Evolutionary conservation across 306 rosid genomes (phyloP).

Genomic region (Vicia villosa): DNA sequence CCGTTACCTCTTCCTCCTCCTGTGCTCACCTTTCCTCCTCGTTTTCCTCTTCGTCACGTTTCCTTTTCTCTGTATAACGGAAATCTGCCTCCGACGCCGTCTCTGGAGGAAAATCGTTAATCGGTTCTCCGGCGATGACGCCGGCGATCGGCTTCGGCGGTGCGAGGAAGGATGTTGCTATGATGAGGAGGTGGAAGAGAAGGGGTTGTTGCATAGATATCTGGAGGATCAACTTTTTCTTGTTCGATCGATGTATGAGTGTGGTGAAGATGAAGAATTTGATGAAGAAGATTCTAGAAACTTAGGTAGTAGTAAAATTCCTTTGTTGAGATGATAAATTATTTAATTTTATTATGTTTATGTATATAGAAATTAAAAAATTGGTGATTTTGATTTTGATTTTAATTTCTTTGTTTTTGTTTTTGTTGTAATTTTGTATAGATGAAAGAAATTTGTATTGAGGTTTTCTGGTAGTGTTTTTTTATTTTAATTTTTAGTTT

Average conservation of each 20-base stretch:
- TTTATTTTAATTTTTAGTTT: too few relatives aligned
- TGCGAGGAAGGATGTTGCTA: constrained; percentile 46
- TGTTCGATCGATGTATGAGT: constrained; percentile 50
- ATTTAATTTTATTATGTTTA: not conserved
- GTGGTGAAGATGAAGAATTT: constrained; percentile 36
- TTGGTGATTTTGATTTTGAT: not conserved
- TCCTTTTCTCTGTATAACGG: constrained; percentile 43
- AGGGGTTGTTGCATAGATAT: constrained; percentile 47
- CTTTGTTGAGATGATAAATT: constrained; percentile 38
- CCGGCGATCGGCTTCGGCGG: constrained; percentile 37
- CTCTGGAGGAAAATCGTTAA: constrained; percentile 29
- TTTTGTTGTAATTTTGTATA: not conserved
- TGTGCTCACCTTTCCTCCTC: constrained; percentile 40
- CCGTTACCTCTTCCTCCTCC: constrained; percentile 38
- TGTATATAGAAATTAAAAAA: constrained; percentile 10
- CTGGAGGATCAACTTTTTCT: constrained; percentile 51
- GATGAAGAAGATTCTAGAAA: constrained; percentile 35
- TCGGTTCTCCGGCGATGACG: constrained; percentile 1
- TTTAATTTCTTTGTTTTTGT: too few relatives aligned
- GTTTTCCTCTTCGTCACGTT: constrained; percentile 32
- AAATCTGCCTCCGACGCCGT: constrained; percentile 41
- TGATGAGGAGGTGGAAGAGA: constrained; percentile 1
- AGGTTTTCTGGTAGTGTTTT: not conserved
- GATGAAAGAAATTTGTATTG: not conserved
- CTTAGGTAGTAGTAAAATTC: constrained; percentile 26